Conservation (phyloP, 2,329 filamentous ascomycete genomes). For the Trematosphaeria pertusa region DNA sequence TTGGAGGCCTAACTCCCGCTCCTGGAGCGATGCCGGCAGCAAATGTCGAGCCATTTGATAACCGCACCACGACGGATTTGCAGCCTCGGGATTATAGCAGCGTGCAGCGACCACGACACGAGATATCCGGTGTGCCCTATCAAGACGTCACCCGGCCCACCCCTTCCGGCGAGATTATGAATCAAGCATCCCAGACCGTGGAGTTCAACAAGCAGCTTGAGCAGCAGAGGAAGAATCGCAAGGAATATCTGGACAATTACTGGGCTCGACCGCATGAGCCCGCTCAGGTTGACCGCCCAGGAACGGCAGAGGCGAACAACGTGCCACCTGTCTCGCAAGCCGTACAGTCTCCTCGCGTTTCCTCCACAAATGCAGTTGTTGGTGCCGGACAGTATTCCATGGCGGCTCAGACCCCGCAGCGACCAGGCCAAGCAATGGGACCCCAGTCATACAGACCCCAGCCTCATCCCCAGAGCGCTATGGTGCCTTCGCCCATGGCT, state of each 20-base stretch:
- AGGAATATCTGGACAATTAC: slow-evolving; percentile 78
- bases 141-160: slow-evolving; percentile 84
- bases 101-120: slow-evolving; percentile 85
- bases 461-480: slow-evolving; percentile 72
- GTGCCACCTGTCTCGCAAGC: slow-evolving; percentile 52
- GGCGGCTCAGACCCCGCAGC: slow-evolving; percentile 64
- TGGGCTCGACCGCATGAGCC: slow-evolving; percentile 87
- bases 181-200: slow-evolving; percentile 85
- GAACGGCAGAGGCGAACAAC: slow-evolving; percentile 47
- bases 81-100: slow-evolving; percentile 81
- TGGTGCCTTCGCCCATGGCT: slow-evolving; percentile 76
- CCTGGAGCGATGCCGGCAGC: slow-evolving; percentile 78
- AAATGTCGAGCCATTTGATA: slow-evolving; percentile 67
- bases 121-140: slow-evolving; percentile 82
- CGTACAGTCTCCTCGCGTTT: slow-evolving; percentile 60
- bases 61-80: slow-evolving; percentile 77
- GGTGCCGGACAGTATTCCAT: slow-evolving; percentile 64
- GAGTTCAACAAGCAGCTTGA: slow-evolving; percentile 89
- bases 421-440: slow-evolving; percentile 68
- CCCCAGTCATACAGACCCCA: slow-evolving; percentile 73
- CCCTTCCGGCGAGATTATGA: slow-evolving; percentile 77
- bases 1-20: slow-evolving; percentile 67
- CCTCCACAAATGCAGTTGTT: slow-evolving; percentile 64
- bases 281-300: slow-evolving; percentile 59
- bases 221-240: slow-evolving; percentile 78